phyloP scores from a whole-genome alignment of 73 alveolate species.

The Effrenium voratum region DNA sequence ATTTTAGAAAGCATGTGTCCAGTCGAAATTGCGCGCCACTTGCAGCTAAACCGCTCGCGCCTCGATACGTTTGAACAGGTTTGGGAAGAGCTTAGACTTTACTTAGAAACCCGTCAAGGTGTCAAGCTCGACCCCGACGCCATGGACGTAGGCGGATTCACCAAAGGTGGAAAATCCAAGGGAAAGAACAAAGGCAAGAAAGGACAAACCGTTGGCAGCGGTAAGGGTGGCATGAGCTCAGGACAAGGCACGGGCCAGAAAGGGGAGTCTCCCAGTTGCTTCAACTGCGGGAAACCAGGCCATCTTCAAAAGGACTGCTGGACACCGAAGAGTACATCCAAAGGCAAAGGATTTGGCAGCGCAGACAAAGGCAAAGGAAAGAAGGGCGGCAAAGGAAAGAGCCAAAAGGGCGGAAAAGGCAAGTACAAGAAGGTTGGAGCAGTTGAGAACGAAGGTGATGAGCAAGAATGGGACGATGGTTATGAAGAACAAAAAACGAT shows the following conservation, averaged over 20 bases:
- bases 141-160: background rate
- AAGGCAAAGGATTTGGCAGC: background rate
- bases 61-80: background rate
- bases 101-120: background rate
- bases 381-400: background rate
- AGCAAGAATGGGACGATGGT: too few species aligned
- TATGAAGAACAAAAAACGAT: too few species aligned
- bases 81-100: background rate
- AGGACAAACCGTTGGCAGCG: background rate
- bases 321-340: background rate
- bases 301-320: constrained; percentile 13
- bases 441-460: too few species aligned
- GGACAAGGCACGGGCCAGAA: too few species aligned
- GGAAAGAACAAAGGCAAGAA: background rate
- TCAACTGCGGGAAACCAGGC: constrained; percentile 20
- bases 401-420: background rate
- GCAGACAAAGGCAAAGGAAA: background rate
- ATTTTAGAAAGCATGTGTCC: background rate
- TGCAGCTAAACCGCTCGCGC: background rate
- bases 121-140: background rate
- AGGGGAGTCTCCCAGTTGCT: background rate
- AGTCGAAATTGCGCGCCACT: background rate
- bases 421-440: background rate
- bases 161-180: background rate
- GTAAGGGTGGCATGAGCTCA: background rate